Base-by-base conservation (phyloP, 2,329 filamentous ascomycete species). In the Aspergillus sclerotialis region DNA sequence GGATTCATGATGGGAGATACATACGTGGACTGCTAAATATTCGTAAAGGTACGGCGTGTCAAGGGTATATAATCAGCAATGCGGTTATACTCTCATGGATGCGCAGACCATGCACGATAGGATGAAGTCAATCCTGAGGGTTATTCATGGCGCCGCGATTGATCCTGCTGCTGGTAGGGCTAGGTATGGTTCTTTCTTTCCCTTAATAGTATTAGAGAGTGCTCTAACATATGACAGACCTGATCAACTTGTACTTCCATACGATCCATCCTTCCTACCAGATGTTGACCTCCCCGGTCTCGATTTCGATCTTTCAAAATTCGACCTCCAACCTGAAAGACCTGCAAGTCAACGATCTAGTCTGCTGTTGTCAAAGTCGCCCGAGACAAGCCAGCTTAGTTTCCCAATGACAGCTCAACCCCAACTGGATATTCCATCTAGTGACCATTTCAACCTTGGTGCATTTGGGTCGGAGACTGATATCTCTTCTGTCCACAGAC, bases 61-160 rank as follows among this genome's bases (percentile, higher is more conserved):
- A 3, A 77, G 84, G 31, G 88, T 96, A 12, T 94, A 87, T 58
- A 72, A 77, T 16, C 84, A 94, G 56, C 89, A 98, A 62, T 94
- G 84, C 50, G 73, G 74, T 24, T 98, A 94, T 56, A 78, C 94
- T 15, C 77, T 95, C 30, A 72, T 75, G 3, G 92, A 96, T 53
- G 80, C 81, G 2, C 80, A 89, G 58, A 79, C 76, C 46, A 79
- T 84, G 24, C 80, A 86, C 47, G 75, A 79, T 40, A 78, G 77
- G 45, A 85, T 96, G 73, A 73, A 75, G 44, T 66, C 76, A 2
- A 76, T 88, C 54, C 68, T 84, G 42, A 76, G 71, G 32, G 63
- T 72, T 6, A 58, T 81, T 33, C 65, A 70, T 24, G 66, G 69
- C 12, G 73, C 74, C 37, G 77, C 75, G 13, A 68, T 87, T 16